phyloP scores from a whole-genome alignment of 1,284 basidiomycete genomes.

The Leucoagaricus sp. region DNA sequence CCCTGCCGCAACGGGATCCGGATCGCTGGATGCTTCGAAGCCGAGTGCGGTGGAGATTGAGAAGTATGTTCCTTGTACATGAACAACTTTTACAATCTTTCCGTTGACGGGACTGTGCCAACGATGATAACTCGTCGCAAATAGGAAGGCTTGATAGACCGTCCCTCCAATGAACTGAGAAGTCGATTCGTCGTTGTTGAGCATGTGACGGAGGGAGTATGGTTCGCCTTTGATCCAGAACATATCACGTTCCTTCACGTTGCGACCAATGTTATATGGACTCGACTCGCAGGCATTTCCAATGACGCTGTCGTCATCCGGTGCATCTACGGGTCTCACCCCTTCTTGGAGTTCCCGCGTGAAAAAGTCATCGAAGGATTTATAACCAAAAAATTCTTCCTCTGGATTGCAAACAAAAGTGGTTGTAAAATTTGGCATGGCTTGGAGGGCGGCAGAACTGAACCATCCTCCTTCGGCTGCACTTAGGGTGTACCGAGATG shows the following conservation, averaged over 20 bases:
- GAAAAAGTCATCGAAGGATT: constrained; percentile 50
- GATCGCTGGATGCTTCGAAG: constrained; percentile 7
- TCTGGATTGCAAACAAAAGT: neutral
- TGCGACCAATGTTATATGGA: constrained; percentile 30
- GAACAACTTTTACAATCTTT: constrained; percentile 40
- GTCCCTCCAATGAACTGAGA: constrained; percentile 47
- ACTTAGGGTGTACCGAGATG: constrained; percentile 42
- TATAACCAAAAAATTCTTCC: constrained; percentile 33
- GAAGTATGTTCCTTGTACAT: constrained; percentile 54
- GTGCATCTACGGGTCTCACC: constrained; percentile 24
- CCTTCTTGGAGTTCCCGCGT: constrained; percentile 34
- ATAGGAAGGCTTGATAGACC: constrained; percentile 56
- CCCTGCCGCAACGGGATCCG: constrained; percentile 26
- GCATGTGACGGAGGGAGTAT: constrained; percentile 39
- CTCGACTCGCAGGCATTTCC: constrained; percentile 37
- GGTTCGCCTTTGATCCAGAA: constrained; percentile 36
- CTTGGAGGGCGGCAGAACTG: neutral
- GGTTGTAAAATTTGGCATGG: neutral
- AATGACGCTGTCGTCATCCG: constrained; percentile 37
- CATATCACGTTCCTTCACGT: constrained; percentile 28
- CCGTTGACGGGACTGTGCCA: constrained; percentile 57
- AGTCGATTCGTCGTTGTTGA: constrained; percentile 25
- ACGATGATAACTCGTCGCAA: constrained; percentile 50
- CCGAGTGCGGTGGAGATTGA: constrained; percentile 33
- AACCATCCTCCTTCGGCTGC: constrained; percentile 15